Evolutionary conservation across 768 basidiomycete species (phyloP).

Genomic region (Coprinopsis strossmayeri): DNA sequence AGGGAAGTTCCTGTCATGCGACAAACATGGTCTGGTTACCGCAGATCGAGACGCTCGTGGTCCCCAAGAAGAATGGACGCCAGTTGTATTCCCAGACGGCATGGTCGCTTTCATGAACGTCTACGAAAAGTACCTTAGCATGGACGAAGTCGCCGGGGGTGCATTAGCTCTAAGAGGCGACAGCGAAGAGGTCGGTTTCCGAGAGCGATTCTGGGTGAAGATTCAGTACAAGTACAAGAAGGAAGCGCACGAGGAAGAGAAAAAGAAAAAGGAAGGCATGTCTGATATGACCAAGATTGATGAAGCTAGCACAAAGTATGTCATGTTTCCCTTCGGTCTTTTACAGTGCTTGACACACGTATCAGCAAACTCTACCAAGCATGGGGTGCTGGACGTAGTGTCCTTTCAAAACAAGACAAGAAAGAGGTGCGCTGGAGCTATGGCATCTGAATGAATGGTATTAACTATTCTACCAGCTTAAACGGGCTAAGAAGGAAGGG

Average conservation of each 20-base stretch:
- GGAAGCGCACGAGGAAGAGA: slow-evolving; percentile 75
- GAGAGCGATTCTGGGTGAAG: slow-evolving; percentile 84
- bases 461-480: slow-evolving; percentile 42
- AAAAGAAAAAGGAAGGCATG: slow-evolving; percentile 59
- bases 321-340: slow-evolving; percentile 12
- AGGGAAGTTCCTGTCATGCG: slow-evolving; percentile 87
- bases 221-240: slow-evolving; percentile 86
- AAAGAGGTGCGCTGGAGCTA: slow-evolving; percentile 46
- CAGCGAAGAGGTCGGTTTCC: slow-evolving; percentile 78
- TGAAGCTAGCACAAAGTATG: slow-evolving; percentile 71
- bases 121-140: slow-evolving; percentile 80
- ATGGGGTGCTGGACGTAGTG: slow-evolving; percentile 75
- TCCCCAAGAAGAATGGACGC: slow-evolving; percentile 92
- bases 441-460: neutral
- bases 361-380: slow-evolving; percentile 51
- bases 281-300: slow-evolving; percentile 50
- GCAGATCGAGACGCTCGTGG: slow-evolving; percentile 86
- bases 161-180: slow-evolving; percentile 74
- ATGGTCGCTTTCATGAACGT: slow-evolving; percentile 86
- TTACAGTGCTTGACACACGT: slow-evolving; percentile 34
- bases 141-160: slow-evolving; percentile 87
- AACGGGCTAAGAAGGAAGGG: slow-evolving; percentile 73
- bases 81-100: slow-evolving; percentile 73
- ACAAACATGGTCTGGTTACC: slow-evolving; percentile 77
- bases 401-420: slow-evolving; percentile 66